These are phyloP conservation scores for Podospora pseudoanserina DNA, from an alignment of 495 filamentous ascomycete species.

Conservation along the genomic window DNA sequence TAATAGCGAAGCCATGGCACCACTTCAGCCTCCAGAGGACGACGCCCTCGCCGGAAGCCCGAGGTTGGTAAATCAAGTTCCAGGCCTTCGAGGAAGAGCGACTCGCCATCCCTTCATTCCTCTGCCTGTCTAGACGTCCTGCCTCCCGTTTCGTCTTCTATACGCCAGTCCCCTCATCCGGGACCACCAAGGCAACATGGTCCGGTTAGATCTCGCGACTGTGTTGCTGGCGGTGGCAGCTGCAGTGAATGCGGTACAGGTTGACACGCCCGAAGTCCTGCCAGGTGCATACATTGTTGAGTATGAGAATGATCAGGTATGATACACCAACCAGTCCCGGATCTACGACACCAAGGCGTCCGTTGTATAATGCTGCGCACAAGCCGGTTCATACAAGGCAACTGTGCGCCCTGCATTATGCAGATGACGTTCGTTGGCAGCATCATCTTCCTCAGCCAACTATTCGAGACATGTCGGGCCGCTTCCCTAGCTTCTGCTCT, in stretches of 20 bases:
- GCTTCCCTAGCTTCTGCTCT: slow-evolving; percentile 7
- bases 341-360: neutral
- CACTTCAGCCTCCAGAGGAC: neutral
- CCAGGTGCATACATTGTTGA: slow-evolving; percentile 49
- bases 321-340: neutral
- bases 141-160: neutral
- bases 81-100: neutral
- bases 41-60: slow-evolving; percentile 1
- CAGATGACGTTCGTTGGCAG: neutral
- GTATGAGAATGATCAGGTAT: slow-evolving; percentile 45
- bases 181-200: slow-evolving; percentile 21
- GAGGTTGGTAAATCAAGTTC: neutral
- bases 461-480: slow-evolving; percentile 10
- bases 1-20: slow-evolving; percentile 17
- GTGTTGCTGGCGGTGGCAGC: slow-evolving; percentile 35
- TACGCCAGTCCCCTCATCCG: neutral
- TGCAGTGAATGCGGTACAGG: slow-evolving; percentile 28
- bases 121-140: neutral
- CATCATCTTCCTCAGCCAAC: neutral
- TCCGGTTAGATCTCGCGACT: slow-evolving; percentile 25
- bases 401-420: neutral
- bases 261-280: slow-evolving; percentile 27
- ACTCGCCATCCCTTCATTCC: slow-evolving; percentile 11
- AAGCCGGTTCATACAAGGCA: neutral
- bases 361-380: neutral